Conservation (phyloP, 169 alveolate species). For the Plasmodium knowlesi region DNA sequence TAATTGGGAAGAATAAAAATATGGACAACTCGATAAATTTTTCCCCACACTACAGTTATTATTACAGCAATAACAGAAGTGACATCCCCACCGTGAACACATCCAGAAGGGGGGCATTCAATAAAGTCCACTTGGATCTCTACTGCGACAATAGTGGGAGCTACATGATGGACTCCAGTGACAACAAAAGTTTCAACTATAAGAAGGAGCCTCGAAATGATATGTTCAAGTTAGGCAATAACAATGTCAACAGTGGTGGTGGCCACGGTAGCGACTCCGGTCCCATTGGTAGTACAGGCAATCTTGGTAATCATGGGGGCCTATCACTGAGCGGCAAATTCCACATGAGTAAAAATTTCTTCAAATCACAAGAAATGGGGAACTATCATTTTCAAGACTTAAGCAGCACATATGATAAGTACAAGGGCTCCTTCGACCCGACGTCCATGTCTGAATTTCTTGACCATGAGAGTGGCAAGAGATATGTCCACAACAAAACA, state of each 20-base stretch:
- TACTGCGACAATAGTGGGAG: not conserved
- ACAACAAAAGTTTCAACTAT: not conserved
- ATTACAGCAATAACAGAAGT: slow-evolving; percentile 8
- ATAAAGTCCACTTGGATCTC: not conserved
- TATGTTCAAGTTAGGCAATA: not conserved
- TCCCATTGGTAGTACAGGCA: not conserved
- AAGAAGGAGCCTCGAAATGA: slow-evolving; percentile 34
- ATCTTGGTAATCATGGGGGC: not conserved
- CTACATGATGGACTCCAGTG: not conserved
- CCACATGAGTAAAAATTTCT: not conserved
- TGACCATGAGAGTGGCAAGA: not conserved
- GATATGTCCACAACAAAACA: not conserved
- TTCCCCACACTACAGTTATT: not conserved
- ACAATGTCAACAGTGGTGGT: not conserved
- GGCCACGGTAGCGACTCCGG: not conserved
- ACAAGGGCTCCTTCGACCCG: not conserved
- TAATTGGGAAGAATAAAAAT: not conserved
- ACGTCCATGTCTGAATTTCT: not conserved
- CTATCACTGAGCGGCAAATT: not conserved
- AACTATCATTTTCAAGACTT: not conserved
- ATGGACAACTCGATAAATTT: not conserved
- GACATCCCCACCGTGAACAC: not conserved
- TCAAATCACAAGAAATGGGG: not conserved
- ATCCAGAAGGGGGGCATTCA: not conserved
- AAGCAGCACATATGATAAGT: not conserved